Conservation (phyloP, 805 yeast genomes). For the Sungouiella thailandica region DNA sequence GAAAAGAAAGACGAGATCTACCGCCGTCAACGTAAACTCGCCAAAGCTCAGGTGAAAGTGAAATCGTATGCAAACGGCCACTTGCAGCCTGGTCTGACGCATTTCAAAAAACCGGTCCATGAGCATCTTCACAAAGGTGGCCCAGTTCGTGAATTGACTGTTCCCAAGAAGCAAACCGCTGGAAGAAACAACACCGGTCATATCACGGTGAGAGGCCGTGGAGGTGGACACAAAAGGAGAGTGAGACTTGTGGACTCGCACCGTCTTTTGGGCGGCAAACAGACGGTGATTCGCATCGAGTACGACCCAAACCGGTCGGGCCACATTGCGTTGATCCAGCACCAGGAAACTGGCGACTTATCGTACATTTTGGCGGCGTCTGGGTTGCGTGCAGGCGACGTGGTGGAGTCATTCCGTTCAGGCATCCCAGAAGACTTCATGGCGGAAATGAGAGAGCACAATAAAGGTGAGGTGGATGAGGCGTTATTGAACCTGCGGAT, state of each 20-base stretch:
- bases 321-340: constrained; percentile 82
- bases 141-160: constrained; percentile 73
- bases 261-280: constrained; percentile 64
- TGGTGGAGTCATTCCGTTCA: constrained; percentile 80
- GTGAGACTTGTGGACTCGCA: constrained; percentile 75
- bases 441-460: constrained; percentile 57
- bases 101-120: constrained; percentile 85
- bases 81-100: constrained; percentile 79
- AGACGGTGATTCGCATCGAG: constrained; percentile 81
- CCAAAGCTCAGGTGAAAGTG: constrained; percentile 65
- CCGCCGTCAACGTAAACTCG: constrained; percentile 66
- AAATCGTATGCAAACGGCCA: constrained; percentile 67
- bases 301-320: constrained; percentile 93
- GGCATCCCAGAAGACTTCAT: constrained; percentile 78
- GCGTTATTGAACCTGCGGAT: constrained; percentile 84
- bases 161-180: constrained; percentile 63
- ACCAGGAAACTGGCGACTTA: constrained; percentile 53
- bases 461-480: constrained; percentile 84
- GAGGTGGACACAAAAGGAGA: constrained; percentile 94
- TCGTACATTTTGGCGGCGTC: constrained; percentile 87
- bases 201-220: constrained; percentile 90
- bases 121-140: constrained; percentile 82
- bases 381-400: constrained; percentile 90
- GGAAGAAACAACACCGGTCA: constrained; percentile 89
- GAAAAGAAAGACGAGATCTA: constrained; percentile 75